These are phyloP conservation scores for Blastocystis sp. DNA, from an alignment of 352 stramenopile genomes.

Conservation along the genomic window DNA sequence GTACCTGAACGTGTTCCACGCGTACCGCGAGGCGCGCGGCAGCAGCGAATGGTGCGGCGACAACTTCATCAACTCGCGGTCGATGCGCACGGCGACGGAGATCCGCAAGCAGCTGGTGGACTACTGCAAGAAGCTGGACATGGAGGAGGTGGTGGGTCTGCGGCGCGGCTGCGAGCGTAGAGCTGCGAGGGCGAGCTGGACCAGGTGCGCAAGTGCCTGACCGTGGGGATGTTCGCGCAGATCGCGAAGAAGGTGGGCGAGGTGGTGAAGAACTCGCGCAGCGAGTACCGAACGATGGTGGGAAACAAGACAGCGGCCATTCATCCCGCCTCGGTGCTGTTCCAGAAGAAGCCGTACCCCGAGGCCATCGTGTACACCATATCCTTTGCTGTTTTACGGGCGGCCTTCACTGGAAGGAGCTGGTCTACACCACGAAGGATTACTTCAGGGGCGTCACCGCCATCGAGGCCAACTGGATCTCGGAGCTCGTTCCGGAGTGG, in stretches of 20 bases:
- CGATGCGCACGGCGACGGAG: conserved; percentile 66
- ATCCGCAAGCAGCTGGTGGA: conserved; percentile 71
- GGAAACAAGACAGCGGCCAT: conserved; percentile 83
- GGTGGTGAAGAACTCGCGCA: conserved; percentile 74
- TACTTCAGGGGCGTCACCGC: conserved; percentile 83
- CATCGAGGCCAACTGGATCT: conserved; percentile 84
- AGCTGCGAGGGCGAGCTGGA: conserved; percentile 77
- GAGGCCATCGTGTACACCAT: conserved; percentile 64
- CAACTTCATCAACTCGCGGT: conserved; percentile 70
- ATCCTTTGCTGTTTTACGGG: conserved; percentile 71
- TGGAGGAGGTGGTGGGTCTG: neutral
- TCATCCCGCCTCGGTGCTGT: conserved; percentile 82
- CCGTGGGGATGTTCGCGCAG: conserved; percentile 83
- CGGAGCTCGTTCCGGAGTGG: conserved; percentile 80
- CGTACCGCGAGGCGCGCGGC: conserved; percentile 49
- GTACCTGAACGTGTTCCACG: conserved; percentile 70
- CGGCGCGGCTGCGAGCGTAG: neutral
- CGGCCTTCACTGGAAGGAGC: conserved; percentile 84
- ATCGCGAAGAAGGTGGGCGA: conserved; percentile 81
- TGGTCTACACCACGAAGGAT: conserved; percentile 85
- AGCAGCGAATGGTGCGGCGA: conserved; percentile 70
- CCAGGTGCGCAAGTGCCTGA: conserved; percentile 81
- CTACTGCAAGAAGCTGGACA: conserved; percentile 51
- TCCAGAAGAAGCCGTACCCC: conserved; percentile 79
- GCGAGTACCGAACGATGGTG: conserved; percentile 79